Evolutionary conservation across 2,329 filamentous ascomycete species (phyloP).

Genomic region (Colletotrichum lini): DNA sequence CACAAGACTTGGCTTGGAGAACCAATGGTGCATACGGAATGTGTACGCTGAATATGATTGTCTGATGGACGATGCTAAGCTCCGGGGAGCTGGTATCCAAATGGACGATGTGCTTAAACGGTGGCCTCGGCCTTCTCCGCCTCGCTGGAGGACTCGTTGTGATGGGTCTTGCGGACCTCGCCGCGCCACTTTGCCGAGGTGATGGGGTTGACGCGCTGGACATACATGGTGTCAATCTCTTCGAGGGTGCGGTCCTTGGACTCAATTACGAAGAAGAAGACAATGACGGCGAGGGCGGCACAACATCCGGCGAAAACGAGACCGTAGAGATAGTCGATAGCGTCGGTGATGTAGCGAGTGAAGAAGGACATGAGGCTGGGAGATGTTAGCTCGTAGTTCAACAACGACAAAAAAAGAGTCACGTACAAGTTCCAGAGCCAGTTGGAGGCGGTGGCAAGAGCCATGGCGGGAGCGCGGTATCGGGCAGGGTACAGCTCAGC

Average conservation of each 20-base stretch:
- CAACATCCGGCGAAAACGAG: conserved; percentile 80
- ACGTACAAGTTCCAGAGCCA: conserved; percentile 77
- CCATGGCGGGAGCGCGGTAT: conserved; percentile 68
- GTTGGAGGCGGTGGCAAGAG: conserved; percentile 70
- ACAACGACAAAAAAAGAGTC: conserved; percentile 61
- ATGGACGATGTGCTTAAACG: conserved; percentile 8
- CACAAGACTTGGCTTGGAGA: conserved; percentile 23
- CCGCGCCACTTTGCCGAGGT: conserved; percentile 56
- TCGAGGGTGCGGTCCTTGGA: conserved; percentile 80
- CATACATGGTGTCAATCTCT: conserved; percentile 85
- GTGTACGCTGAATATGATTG: background rate
- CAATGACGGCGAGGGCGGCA: conserved; percentile 72
- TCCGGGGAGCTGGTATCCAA: background rate
- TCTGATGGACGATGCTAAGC: background rate
- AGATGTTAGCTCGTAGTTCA: conserved; percentile 28
- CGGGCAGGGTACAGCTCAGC: conserved; percentile 75
- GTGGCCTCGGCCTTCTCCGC: conserved; percentile 31
- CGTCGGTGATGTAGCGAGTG: conserved; percentile 80
- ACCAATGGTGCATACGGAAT: conserved; percentile 1
- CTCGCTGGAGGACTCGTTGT: conserved; percentile 39
- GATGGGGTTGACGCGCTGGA: conserved; percentile 64
- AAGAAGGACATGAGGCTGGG: conserved; percentile 57
- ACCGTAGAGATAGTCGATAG: conserved; percentile 79
- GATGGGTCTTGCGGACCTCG: conserved; percentile 46
- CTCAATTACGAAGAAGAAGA: conserved; percentile 84